A percentile compares a stretch with the other conserved stretches of the same genome.
Evolutionary conservation across 129 eudicot genomes (phyloP).

Genomic region (Lactuca sativa): DNA sequence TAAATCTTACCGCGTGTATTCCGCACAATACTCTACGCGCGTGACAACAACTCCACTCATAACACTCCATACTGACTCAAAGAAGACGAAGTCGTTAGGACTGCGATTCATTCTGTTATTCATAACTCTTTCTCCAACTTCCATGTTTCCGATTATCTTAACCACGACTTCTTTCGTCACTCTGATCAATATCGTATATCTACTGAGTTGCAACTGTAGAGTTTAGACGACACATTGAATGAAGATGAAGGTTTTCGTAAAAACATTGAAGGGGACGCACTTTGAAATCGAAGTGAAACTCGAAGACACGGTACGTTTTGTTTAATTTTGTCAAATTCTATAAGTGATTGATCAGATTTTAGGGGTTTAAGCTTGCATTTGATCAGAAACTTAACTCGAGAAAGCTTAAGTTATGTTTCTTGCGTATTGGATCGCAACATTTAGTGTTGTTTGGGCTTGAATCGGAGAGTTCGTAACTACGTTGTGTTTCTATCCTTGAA

Average conservation of each 20-base stretch:
- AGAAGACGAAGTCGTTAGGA: conserved; percentile 18
- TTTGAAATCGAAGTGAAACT: conserved; percentile 35
- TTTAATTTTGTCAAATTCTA: not conserved
- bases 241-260: conserved; percentile 35
- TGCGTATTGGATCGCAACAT: conserved; percentile 1
- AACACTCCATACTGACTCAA: conserved; percentile 24
- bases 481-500: no score
- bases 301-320: conserved; percentile 31
- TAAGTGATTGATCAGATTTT: conserved; percentile 5
- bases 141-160: conserved; percentile 21
- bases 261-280: conserved; percentile 41
- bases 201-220: not conserved
- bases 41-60: conserved; percentile 29
- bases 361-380: not conserved
- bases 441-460: conserved; percentile 17
- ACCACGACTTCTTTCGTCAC: not conserved
- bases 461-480: not conserved
- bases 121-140: conserved; percentile 16
- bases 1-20: not conserved
- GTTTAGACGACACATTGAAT: conserved; percentile 10
- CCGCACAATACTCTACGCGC: conserved; percentile 9
- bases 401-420: not conserved
- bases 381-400: conserved; percentile 11
- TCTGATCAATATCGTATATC: conserved; percentile 1
- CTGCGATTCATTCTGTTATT: conserved; percentile 5